Conservation (phyloP, 2,329 filamentous ascomycete genomes). For the Cytospora paraplurivora region DNA sequence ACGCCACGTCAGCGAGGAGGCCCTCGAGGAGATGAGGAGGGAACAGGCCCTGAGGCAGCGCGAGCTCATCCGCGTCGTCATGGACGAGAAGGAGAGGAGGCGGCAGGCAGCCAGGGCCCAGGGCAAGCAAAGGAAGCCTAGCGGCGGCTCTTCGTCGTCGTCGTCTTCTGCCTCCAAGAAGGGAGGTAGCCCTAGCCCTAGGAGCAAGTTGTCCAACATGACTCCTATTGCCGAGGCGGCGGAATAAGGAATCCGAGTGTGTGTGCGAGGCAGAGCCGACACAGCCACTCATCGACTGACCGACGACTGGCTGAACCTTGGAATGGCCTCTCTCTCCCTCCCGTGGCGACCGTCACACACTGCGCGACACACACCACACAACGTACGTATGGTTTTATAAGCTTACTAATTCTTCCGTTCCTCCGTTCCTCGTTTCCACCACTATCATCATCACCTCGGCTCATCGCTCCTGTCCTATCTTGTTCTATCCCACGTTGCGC, state of each 20-base stretch:
- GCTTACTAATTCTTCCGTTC: slow-evolving; percentile 17
- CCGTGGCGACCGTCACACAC: slow-evolving; percentile 19
- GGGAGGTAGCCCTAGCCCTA: slow-evolving; percentile 42
- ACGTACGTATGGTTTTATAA: slow-evolving; percentile 30
- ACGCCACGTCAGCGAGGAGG: slow-evolving; percentile 47
- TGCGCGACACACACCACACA: background rate
- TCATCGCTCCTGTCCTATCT: background rate
- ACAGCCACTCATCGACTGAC: too few relatives aligned
- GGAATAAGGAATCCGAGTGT: slow-evolving; percentile 39
- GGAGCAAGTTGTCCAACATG: slow-evolving; percentile 53
- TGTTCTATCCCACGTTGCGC: slow-evolving; percentile 20
- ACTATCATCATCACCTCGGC: slow-evolving; percentile 7
- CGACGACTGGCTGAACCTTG: too few relatives aligned
- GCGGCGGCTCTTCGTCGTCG: slow-evolving; percentile 11
- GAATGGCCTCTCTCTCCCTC: slow-evolving; percentile 10
- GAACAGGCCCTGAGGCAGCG: slow-evolving; percentile 54
- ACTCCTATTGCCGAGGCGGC: slow-evolving; percentile 56
- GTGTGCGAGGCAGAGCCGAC: too few relatives aligned
- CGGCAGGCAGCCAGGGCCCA: slow-evolving; percentile 46
- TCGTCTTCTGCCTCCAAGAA: slow-evolving; percentile 41
- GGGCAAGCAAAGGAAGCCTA: slow-evolving; percentile 38
- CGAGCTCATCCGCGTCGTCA: slow-evolving; percentile 53
- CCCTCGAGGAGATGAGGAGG: slow-evolving; percentile 53
- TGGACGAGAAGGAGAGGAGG: slow-evolving; percentile 58
- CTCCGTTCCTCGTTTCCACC: background rate